Evolutionary conservation across 331 rosid species (phyloP), one percentile per base, ranked within the genome.

Genomic region (Cydonia oblonga): DNA sequence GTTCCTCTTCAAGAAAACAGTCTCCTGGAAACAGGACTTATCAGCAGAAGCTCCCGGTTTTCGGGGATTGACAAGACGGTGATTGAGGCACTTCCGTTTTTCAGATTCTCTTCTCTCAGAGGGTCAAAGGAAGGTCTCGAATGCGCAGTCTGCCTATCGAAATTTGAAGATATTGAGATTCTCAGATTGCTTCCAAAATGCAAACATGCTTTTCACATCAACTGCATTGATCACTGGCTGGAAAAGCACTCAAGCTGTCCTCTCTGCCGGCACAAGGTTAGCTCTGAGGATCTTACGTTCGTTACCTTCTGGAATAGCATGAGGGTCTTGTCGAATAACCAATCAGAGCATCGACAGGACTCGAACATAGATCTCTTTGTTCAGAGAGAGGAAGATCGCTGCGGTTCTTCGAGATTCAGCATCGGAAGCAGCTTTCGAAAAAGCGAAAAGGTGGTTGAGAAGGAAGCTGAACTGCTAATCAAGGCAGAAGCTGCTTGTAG

Each of bases 201-300:
- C 61, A 56, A 56, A 11, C 61, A 56, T 56, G 61, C 61, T 42
- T 95, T 95, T 76, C 99, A 95, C 69, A 88, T 91, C 59, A 85
- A 73, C 32, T 95, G 99, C 84, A 88, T 91, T 29, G 99, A 95
- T 52, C 79, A 83, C 75, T 95, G 99, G 99, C 99, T 95, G 42
- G 97, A 89, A 52, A 91, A 82, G 56, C 99, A 95, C 70, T 81
- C 99, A 2, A 95, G 88, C 71, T 95, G 99, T 66, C 99, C 99
- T 64, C 90, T 95, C 74, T 95, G 99, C 79, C 79, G 99, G 71
- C 86, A 79, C 51, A 85, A 53, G 79, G 90, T 95, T 23, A 79
- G 87, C 69, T 67, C 92, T 7, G 92, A 87, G 15, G 99, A 95
- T 60, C 80, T 77, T 11, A 74, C 87, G 28, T 77, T 78, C 59